Evolutionary conservation across 2,329 filamentous ascomycete species (phyloP), one percentile per base, ranked within the genome.

Genomic region (Hymenoscyphus fraxineus): DNA sequence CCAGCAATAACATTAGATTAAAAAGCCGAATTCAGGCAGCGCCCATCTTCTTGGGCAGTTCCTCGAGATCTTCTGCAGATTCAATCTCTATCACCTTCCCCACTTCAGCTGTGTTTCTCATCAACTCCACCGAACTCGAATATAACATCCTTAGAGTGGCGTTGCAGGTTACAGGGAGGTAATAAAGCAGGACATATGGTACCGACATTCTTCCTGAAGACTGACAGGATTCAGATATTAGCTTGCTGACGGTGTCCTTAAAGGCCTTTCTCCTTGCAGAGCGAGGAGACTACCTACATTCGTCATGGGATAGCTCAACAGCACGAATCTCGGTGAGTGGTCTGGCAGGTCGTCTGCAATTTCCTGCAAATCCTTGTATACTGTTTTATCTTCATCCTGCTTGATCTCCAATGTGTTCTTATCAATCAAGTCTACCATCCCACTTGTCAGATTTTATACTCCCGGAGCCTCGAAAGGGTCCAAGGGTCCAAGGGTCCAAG

Each of bases 151-250:
- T 87, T 74, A 90, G 81, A 74, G 93, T 91, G 70, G 84, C 86
- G 76, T 96, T 97, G 80, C 92, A 95, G 59, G 94, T 97, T 60
- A 89, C 90, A 7, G 95, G 95, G 27, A 98, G 87, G 80, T 97
- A 98, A 81, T 96, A 97, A 27, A 99, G 80, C 76, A 98, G 86
- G 58, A 97, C 92, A 76, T 99, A 99, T 10, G 95, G 95, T 2
- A 97, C 93, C 5, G 92, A 90, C 55, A 93, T 78, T 35, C 95
- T 88, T 64, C 95, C 95, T 61, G 91, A 93, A 56, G 88, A 81
- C 92, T 96, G 69, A 47, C 2, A 16, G 22, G 60, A 64, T 41
- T 60, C 60, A 59, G 73, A 41, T 60, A 64, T 58, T 59, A 67
- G 32, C 9, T 32, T 16, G 15, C 19, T 32, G 19, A n/a, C 16